Base-by-base conservation (phyloP, 805 yeast species). In the Candida anglica region DNA sequence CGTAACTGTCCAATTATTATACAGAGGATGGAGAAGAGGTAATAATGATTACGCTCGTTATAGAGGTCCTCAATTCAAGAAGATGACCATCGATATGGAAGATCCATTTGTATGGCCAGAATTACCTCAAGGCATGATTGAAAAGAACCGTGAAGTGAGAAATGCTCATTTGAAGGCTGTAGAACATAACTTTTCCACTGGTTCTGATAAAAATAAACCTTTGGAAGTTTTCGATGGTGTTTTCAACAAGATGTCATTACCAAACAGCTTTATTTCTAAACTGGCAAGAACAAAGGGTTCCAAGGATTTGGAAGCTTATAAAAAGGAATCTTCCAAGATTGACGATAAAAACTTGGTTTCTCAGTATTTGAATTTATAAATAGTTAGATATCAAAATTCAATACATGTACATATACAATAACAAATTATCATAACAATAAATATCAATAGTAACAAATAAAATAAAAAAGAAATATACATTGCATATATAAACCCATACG, bases 31-130 rank as follows among this genome's bases (percentile, higher is more conserved):
- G 62, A 61, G 66, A 4, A 71, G 89, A 52, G 55, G 56, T 13
- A 51, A 68, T 15, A 47, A 63, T 40, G 80, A 79, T 34, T 70
- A 70, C 46, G 81, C 87, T 13, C 79, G 96, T 55, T 77, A 73
- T 63, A 76, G 95, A 61, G 67, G 71, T 6, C 79, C 89, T 1
- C 96, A 87, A 63, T 74, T 77, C 44, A 93, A 93, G 69, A 89
- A 88, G 62, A 93, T 93, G 98, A 91, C 96, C 15, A 83, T 93
- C 33, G 98, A 89, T 48, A 84, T 93, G 91, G 80, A 79, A 38
- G 87, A 91, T 45, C 98, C 99, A 16, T 93, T 93, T 55, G 73
- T 93, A 30, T 93, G 97, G 96, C 99, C 99, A 3, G 81, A 74
- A 24, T 46, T 63, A 33, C 57, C 64, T 2, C 73, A 69, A 11